Evolutionary conservation across 352 stramenopile genomes (phyloP).

Genomic region (Globisporangium sylvaticum): DNA sequence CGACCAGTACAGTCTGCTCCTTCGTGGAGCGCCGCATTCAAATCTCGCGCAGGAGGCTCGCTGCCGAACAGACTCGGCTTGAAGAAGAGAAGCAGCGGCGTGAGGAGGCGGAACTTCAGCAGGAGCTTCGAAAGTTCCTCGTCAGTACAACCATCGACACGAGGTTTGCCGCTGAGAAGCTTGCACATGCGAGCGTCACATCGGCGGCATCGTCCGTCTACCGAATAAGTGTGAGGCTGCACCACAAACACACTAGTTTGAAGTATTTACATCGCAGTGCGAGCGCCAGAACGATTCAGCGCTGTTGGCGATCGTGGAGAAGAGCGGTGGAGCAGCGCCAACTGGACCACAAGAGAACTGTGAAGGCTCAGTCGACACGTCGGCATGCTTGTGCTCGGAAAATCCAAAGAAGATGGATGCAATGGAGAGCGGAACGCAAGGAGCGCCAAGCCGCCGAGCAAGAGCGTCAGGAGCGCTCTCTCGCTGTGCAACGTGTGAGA

Average conservation of each 20-base stretch:
- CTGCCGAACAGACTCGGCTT: conserved; percentile 13
- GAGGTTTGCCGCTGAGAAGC: conserved; percentile 27
- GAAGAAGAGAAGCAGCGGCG: conserved; percentile 20
- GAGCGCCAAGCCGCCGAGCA: background rate
- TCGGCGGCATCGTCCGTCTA: conserved; percentile 13
- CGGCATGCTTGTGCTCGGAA: background rate
- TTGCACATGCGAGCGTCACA: conserved; percentile 12
- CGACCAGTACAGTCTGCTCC: conserved; percentile 7
- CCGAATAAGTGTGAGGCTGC: conserved; percentile 8
- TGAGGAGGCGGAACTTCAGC: conserved; percentile 19
- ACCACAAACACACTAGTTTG: conserved; percentile 14
- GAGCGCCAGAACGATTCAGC: conserved; percentile 24
- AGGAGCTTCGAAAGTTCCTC: conserved; percentile 23
- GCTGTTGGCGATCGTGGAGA: background rate
- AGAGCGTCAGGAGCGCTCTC: background rate
- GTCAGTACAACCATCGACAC: conserved; percentile 33
- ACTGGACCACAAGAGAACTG: background rate
- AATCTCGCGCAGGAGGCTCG: conserved; percentile 18
- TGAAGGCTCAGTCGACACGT: background rate
- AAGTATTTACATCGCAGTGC: conserved; percentile 15
- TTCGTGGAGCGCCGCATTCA: conserved; percentile 23
- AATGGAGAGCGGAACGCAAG: background rate
- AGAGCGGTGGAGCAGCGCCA: background rate
- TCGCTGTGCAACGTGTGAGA: background rate
- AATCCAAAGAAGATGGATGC: conserved; percentile 1